Evolutionary conservation across 2,329 filamentous ascomycete species (phyloP), one percentile per base, ranked within the genome.

Genomic region (Alternaria viburni): DNA sequence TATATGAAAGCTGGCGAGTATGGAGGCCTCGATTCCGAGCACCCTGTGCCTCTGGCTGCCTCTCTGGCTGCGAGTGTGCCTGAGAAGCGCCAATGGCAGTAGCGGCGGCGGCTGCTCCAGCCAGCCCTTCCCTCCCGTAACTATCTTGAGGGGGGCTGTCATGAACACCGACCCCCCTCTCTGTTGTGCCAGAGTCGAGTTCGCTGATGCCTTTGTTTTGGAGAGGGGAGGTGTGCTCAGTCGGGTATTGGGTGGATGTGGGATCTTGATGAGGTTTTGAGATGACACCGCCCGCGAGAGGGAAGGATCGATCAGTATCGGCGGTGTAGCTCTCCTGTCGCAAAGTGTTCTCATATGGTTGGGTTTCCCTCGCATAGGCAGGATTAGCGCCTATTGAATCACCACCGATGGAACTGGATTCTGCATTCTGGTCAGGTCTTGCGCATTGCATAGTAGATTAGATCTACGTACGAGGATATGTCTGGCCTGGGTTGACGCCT

Each of bases 261-360:
- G 25, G n/a, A 11, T 60, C 26, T 12, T 57, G 26, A 11, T 59
- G 52, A 11, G 61, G 56, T 30, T 66, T 60, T 15, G 68, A 67
- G 6, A 70, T 61, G 7, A 79, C 69, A 25, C 77, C 77, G 25
- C 78, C 78, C 36, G 76, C 66, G 6, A 81, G 70, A n/a, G 79
- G 79, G 62, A 81, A 81, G 1, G 72, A 71, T 44, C 79, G 75
- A 46, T 74, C 71, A 25, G 72, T 74, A 25, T 69, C 71, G 8
- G 66, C 62, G 17, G 52, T 65, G 12, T 73, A 66, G 25, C 67
- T 69, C 32, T 71, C 60, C 26, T 72, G 57, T 26, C 59, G 55
- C 28, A 62, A 25, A 23, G 62, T 59, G 21, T 58, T 61, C n/a
- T 65, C 62, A 28, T 55, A 58, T 11, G 65, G 65, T 41, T 65